Evolutionary conservation across 768 basidiomycete species (phyloP).

Genomic region (Kondoa malvinella): DNA sequence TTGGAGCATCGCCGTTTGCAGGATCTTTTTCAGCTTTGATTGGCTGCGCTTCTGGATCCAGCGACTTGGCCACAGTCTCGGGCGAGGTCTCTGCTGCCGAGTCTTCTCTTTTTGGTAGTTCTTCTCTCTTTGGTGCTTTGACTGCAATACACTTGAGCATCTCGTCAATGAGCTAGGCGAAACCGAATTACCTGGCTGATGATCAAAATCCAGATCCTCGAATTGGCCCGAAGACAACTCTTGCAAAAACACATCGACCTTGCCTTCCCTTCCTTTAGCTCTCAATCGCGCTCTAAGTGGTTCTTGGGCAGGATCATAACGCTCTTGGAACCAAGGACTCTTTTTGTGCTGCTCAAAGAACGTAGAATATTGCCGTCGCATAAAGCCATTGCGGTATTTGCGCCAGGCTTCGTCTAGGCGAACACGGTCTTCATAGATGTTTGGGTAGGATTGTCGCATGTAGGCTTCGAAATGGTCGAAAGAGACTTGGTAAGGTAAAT

Average conservation of each 20-base stretch:
- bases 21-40: too few relatives aligned
- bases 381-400: constrained; percentile 19
- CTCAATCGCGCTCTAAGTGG: constrained; percentile 5
- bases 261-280: constrained; percentile 13
- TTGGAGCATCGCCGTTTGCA: too few relatives aligned
- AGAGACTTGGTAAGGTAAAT: constrained; percentile 18
- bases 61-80: too few relatives aligned
- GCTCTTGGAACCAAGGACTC: constrained; percentile 23
- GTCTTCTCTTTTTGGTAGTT: background rate
- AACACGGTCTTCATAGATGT: constrained; percentile 5
- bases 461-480: constrained; percentile 23
- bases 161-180: background rate
- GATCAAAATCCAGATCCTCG: constrained; percentile 18
- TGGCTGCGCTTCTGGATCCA: too few relatives aligned
- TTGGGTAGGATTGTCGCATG: constrained; percentile 12
- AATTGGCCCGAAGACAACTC: constrained; percentile 17
- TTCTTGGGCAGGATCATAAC: constrained; percentile 17
- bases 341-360: constrained; percentile 14
- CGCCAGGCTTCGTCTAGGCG: constrained; percentile 21
- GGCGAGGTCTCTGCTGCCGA: too few relatives aligned
- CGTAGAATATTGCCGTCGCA: background rate
- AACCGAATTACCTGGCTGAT: background rate
- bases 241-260: constrained; percentile 14
- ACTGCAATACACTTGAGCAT: background rate
- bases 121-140: background rate